Evolutionary conservation across 345 rosid species (phyloP).

Genomic region (Citrus trifoliata): DNA sequence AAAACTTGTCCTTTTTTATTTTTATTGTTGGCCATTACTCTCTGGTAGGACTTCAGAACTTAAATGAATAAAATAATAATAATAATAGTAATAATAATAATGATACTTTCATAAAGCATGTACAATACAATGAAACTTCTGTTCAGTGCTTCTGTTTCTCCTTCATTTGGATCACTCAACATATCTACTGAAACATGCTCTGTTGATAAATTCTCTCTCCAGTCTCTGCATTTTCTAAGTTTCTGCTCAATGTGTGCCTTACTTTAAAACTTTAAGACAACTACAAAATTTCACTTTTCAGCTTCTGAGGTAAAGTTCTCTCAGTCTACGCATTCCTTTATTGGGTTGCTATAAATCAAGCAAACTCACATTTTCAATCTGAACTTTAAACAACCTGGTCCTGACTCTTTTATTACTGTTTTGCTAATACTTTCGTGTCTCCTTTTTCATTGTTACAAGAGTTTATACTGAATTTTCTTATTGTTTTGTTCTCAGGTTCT

Average conservation of each 20-base stretch:
- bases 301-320: constrained; percentile 4
- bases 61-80: background rate
- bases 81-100: background rate
- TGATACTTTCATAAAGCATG: background rate
- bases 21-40: background rate
- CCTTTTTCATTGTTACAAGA: background rate
- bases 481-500: constrained; percentile 1
- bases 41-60: background rate
- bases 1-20: background rate
- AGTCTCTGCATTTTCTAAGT: background rate
- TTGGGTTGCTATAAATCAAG: background rate
- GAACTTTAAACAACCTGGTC: constrained; percentile 14
- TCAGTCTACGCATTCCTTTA: background rate
- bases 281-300: background rate
- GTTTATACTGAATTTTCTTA: background rate
- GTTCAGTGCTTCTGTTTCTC: background rate
- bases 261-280: background rate
- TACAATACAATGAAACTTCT: background rate
- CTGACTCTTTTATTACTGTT: background rate
- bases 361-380: constrained; percentile 3
- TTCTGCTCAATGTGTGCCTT: background rate
- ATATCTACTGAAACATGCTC: background rate
- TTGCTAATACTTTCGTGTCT: background rate
- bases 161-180: background rate
- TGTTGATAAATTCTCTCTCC: background rate